Conservation (phyloP, 2,329 filamentous ascomycete genomes). For the Chrysoporthe deuterocubensis region DNA sequence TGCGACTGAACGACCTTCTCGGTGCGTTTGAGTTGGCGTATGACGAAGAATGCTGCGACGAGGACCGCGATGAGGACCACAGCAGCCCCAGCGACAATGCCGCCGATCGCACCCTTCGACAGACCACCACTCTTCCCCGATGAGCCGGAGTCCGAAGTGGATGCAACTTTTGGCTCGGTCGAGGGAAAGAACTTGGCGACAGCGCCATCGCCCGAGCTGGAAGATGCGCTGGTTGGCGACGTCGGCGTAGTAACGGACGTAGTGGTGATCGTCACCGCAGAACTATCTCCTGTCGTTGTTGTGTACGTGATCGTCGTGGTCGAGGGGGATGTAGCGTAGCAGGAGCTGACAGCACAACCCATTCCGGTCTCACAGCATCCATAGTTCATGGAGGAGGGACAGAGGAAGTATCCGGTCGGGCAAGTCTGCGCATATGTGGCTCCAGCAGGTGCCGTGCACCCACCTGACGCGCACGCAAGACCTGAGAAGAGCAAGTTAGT, state of each 20-base stretch:
- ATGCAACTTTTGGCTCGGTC: constrained; percentile 46
- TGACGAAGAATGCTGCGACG: constrained; percentile 51
- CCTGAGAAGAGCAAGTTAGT: constrained; percentile 44
- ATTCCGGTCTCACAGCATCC: constrained; percentile 58
- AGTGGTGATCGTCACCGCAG: constrained; percentile 44
- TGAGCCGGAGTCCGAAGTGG: constrained; percentile 34
- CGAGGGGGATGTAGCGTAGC: constrained; percentile 52
- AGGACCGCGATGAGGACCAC: constrained; percentile 53
- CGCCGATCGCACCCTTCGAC: constrained; percentile 50
- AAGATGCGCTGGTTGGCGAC: constrained; percentile 36
- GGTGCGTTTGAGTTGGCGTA: constrained; percentile 54
- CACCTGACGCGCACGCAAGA: constrained; percentile 45
- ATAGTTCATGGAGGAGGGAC: constrained; percentile 53
- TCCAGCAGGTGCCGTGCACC: constrained; percentile 51
- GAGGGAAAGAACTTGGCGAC: constrained; percentile 51
- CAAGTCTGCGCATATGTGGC: constrained; percentile 47
- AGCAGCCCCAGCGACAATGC: constrained; percentile 57
- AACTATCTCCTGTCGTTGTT: constrained; percentile 46
- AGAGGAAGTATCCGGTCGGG: constrained; percentile 49
- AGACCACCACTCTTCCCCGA: constrained; percentile 40
- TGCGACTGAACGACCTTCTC: constrained; percentile 44
- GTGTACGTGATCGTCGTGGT: constrained; percentile 53
- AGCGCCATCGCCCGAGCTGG: constrained; percentile 31
- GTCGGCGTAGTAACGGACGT: constrained; percentile 46
- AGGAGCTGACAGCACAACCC: constrained; percentile 51